Conservation (phyloP, 371 early-diverging fungal genomes). For the Funneliformis caledonium region DNA sequence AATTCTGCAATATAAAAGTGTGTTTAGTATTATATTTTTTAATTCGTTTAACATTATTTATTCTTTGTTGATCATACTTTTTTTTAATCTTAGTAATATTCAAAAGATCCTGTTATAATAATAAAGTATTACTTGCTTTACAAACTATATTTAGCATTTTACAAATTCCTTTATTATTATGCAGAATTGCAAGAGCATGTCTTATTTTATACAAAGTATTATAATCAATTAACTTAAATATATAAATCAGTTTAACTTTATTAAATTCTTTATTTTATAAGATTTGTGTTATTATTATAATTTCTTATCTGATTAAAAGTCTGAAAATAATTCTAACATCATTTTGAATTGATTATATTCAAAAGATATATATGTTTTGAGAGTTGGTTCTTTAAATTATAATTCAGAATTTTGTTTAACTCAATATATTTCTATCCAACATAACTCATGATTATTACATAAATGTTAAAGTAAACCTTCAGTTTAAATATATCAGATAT, state of each 20-base stretch:
- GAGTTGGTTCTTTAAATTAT: not conserved
- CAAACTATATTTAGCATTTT: not conserved
- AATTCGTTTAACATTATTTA: not conserved
- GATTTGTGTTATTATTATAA: not conserved
- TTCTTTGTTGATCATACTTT: not conserved
- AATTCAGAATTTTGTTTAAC: constrained; percentile 6
- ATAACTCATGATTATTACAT: not conserved
- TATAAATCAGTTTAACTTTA: not conserved
- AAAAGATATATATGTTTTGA: not conserved
- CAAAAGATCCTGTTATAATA: not conserved
- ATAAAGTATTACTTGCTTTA: not conserved
- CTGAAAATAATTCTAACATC: not conserved
- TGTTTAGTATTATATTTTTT: not conserved
- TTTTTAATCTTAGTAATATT: not conserved
- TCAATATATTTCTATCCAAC: constrained; percentile 11
- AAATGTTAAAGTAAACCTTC: constrained; percentile 12
- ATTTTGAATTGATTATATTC: not conserved
- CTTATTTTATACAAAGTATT: not conserved
- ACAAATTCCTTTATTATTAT: not conserved
- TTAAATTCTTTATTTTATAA: not conserved
- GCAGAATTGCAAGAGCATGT: not conserved
- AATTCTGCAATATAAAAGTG: not conserved
- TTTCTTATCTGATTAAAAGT: not conserved
- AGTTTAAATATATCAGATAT: not conserved
- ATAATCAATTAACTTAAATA: not conserved